phyloP scores from a whole-genome alignment of 805 yeast genomes.

The Ogataea glucozyma region DNA sequence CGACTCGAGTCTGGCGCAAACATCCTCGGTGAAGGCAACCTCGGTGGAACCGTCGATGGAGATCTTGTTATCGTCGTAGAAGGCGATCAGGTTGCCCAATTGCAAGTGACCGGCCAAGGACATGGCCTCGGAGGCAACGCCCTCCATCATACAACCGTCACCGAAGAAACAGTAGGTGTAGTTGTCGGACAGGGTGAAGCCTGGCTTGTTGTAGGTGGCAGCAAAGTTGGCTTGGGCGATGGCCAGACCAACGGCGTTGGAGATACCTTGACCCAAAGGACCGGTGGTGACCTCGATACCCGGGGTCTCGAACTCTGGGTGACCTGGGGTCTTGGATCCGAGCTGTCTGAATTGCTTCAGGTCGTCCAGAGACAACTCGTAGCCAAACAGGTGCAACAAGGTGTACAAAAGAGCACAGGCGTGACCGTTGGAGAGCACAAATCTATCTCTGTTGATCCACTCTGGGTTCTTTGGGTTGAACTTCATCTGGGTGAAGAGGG shows the following conservation, averaged over 20 bases:
- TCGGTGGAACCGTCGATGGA: slow-evolving; percentile 93
- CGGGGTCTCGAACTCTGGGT: slow-evolving; percentile 89
- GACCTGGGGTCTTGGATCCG: slow-evolving; percentile 93
- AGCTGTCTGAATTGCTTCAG: slow-evolving; percentile 88
- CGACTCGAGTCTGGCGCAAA: slow-evolving; percentile 76
- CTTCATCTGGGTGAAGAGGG: slow-evolving; percentile 74
- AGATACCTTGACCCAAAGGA: slow-evolving; percentile 97
- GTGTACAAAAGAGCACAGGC: slow-evolving; percentile 90
- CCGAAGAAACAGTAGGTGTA: slow-evolving; percentile 83
- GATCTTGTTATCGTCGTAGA: slow-evolving; percentile 96
- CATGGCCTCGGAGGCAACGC: slow-evolving; percentile 91
- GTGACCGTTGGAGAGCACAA: slow-evolving; percentile 94
- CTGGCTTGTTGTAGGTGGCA: slow-evolving; percentile 92
- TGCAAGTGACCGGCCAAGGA: slow-evolving; percentile 96
- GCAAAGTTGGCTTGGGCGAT: slow-evolving; percentile 91
- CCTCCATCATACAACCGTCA: slow-evolving; percentile 98
- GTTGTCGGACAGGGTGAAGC: slow-evolving; percentile 67
- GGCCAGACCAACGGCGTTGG: slow-evolving; percentile 95
- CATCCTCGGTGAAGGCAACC: slow-evolving; percentile 93
- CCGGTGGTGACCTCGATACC: slow-evolving; percentile 98
- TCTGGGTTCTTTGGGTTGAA: slow-evolving; percentile 89
- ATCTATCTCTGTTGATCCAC: slow-evolving; percentile 95
- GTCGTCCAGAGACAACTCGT: slow-evolving; percentile 77
- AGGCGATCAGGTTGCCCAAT: slow-evolving; percentile 88
- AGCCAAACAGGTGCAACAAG: slow-evolving; percentile 83